Evolutionary conservation across 2,329 filamentous ascomycete genomes (phyloP).

Genomic region (Chaetomiaceae sp.): DNA sequence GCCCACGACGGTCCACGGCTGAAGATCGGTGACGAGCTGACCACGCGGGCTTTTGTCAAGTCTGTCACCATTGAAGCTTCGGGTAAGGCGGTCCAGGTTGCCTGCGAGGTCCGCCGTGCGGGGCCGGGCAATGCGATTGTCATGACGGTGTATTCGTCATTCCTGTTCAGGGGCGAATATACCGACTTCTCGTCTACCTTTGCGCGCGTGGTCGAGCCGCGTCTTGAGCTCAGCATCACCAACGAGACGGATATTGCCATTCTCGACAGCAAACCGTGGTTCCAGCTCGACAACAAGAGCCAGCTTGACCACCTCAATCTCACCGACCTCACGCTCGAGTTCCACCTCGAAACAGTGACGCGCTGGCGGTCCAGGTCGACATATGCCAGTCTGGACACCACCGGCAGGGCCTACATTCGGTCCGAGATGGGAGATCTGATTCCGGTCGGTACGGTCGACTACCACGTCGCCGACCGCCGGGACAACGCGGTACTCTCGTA

Average conservation of each 20-base stretch:
- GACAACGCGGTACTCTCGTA: conserved; percentile 1
- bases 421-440: conserved; percentile 1
- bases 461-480: not conserved
- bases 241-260: not conserved
- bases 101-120: not conserved
- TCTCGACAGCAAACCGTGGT: conserved; percentile 4
- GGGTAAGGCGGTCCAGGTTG: conserved; percentile 6
- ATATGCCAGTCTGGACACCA: not conserved
- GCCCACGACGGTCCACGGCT: not conserved
- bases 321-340: not conserved
- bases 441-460: not conserved
- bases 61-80: conserved; percentile 2
- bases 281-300: not conserved
- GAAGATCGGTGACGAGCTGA: not conserved
- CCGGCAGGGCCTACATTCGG: not conserved
- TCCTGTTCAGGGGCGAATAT: conserved; percentile 1
- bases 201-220: not conserved
- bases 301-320: conserved; percentile 1
- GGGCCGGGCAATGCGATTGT: not conserved
- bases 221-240: not conserved
- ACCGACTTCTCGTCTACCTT: not conserved
- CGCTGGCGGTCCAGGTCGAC: not conserved
- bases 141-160: not conserved
- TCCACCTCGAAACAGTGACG: conserved; percentile 2
- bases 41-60: not conserved